Conservation (phyloP, 129 eudicot genomes). For the Deinandra increscens region DNA sequence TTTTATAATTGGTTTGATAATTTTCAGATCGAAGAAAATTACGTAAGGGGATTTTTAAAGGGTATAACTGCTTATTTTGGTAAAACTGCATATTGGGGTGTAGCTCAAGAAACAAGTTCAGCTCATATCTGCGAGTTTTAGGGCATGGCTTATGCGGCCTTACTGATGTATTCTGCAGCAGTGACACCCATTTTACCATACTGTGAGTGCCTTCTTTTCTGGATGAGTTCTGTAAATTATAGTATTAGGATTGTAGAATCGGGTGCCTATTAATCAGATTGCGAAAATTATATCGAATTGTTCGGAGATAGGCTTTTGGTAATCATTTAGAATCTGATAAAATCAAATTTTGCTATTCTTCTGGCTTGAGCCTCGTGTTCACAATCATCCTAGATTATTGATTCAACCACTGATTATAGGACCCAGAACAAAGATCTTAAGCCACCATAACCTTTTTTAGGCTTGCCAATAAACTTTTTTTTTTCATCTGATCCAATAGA, state of each 20-base stretch:
- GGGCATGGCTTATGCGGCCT: constrained; percentile 1
- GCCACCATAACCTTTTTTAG: no score
- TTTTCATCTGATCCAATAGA: no score
- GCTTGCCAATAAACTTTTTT: no score
- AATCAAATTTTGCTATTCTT: no score
- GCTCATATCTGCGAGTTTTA: constrained; percentile 12
- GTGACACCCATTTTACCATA: constrained; percentile 10
- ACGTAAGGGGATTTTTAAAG: constrained; percentile 47
- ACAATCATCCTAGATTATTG: no score
- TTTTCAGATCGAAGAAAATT: constrained; percentile 67
- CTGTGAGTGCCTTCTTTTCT: constrained; percentile 22
- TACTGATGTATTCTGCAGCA: neutral
- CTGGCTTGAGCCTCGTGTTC: no score
- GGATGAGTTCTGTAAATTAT: constrained; percentile 23
- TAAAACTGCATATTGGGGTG: constrained; percentile 40
- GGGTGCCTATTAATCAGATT: neutral
- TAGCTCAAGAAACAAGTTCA: constrained; percentile 19
- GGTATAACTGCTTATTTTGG: constrained; percentile 69
- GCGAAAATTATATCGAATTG: neutral
- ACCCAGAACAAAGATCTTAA: no score
- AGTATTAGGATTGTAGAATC: constrained; percentile 9
- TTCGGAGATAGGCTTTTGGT: constrained; percentile 12
- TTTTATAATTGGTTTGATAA: neutral
- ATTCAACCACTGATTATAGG: no score
- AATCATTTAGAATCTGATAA: constrained; percentile 9